Conservation (phyloP, 345 rosid species). For the Ailanthus altissimus region DNA sequence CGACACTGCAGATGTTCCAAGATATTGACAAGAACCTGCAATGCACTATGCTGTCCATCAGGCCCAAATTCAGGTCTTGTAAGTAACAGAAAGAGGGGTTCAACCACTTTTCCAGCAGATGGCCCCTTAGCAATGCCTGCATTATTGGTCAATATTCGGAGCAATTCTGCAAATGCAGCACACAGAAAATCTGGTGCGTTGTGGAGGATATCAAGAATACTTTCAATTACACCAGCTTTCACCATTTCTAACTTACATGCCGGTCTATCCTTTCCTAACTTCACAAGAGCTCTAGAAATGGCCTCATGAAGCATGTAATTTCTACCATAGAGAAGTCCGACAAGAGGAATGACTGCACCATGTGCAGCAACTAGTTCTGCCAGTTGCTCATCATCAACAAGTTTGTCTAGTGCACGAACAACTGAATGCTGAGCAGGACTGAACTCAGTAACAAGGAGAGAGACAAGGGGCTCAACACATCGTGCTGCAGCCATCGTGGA, state of each 20-base stretch:
- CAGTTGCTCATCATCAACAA: slow-evolving; percentile 95
- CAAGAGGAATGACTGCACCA: slow-evolving; percentile 98
- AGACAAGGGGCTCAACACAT: slow-evolving; percentile 97
- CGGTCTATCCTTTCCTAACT: slow-evolving; percentile 98
- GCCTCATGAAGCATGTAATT: slow-evolving; percentile 94
- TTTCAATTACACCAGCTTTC: slow-evolving; percentile 93
- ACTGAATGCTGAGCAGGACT: slow-evolving; percentile 96
- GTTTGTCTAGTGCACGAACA: slow-evolving; percentile 91
- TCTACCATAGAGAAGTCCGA: slow-evolving; percentile 90
- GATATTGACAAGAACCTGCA: slow-evolving; percentile 93
- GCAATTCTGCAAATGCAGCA: slow-evolving; percentile 89
- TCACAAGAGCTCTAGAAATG: slow-evolving; percentile 90
- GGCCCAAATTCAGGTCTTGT: slow-evolving; percentile 85
- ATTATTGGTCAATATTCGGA: slow-evolving; percentile 91
- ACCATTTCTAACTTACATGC: slow-evolving; percentile 98
- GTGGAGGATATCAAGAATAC: slow-evolving; percentile 82
- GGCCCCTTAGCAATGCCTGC: slow-evolving; percentile 93
- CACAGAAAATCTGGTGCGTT: slow-evolving; percentile 97
- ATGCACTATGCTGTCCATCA: slow-evolving; percentile 90
- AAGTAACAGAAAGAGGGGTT: slow-evolving; percentile 76
- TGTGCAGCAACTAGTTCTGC: slow-evolving; percentile 99
- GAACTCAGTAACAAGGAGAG: slow-evolving; percentile 87
- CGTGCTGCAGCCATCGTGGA: slow-evolving; percentile 97
- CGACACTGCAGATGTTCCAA: slow-evolving; percentile 97
- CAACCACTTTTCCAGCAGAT: slow-evolving; percentile 94